Evolutionary conservation across 768 basidiomycete species (phyloP).

Genomic region (Tubosaeta brunneosetosa): DNA sequence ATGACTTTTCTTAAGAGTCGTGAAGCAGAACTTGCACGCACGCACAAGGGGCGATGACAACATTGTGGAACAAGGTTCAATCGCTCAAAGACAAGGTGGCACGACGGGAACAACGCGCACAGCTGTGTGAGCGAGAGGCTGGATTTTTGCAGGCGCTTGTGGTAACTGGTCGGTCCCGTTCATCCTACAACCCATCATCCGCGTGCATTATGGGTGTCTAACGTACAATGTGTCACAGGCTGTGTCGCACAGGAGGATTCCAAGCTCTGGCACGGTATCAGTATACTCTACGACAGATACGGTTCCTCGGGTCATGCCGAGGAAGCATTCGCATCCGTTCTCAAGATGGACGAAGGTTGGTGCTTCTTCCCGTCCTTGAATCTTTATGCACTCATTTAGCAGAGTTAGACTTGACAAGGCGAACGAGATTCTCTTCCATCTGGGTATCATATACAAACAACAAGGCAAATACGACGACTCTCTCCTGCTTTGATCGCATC

Average conservation of each 20-base stretch:
- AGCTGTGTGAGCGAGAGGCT: constrained; percentile 55
- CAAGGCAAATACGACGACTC: constrained; percentile 89
- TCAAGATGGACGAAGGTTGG: constrained; percentile 94
- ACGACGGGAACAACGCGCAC: constrained; percentile 37
- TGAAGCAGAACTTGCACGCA: constrained; percentile 47
- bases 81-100: constrained; percentile 35
- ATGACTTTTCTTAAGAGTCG: constrained; percentile 48
- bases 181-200: too few relatives aligned
- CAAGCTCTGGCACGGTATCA: constrained; percentile 99
- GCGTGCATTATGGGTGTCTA: too few relatives aligned
- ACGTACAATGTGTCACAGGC: constrained; percentile 6
- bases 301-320: constrained; percentile 49
- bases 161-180: constrained; percentile 27
- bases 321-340: constrained; percentile 84
- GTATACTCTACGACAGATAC: constrained; percentile 97
- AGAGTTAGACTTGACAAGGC: constrained; percentile 86
- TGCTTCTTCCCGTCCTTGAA: constrained; percentile 2
- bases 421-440: constrained; percentile 95
- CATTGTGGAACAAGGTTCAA: constrained; percentile 35
- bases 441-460: constrained; percentile 99
- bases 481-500: constrained; percentile 91
- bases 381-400: constrained; percentile 26
- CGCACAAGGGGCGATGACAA: constrained; percentile 29
- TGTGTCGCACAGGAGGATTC: constrained; percentile 69
- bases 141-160: constrained; percentile 62